Evolutionary conservation across 495 filamentous ascomycete genomes (phyloP), one percentile per base, ranked within the genome.

Genomic region (Trichoderma asperelloides): DNA sequence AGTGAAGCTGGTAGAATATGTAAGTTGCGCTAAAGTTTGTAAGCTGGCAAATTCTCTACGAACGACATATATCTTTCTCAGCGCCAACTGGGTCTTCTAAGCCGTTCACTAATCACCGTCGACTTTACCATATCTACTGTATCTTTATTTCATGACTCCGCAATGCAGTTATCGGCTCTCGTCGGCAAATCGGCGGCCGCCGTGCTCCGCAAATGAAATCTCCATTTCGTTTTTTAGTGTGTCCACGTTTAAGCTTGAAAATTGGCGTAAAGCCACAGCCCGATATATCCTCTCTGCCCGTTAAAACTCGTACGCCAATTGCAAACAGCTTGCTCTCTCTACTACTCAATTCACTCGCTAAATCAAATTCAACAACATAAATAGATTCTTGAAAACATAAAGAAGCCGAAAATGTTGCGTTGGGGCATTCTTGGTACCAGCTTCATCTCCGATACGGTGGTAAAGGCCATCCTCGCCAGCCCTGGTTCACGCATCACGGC

Each of bases 131-230:
- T 21, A n/a, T 51, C 18, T n/a, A 18, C 8, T 21, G 16, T 21
- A 51, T 60, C 23, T 60, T n/a, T n/a, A n/a, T 60, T 28, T 21
- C 25, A 18, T 16, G 27, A 60, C 55, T 60, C 55, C 55, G 55
- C 55, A 60, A 16, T 30, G 12, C 43, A 47, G 11, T 60, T 30
- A 16, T 60, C 55, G 55, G 55, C 23, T 60, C 55, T 30, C 55
- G 28, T 60, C 55, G 55, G 55, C 27, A 25, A 33, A 33, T 60
- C 55, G 55, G 55, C 55, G 55, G 6, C 25, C 55, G 55, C 55
- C 55, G 55, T 30, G 55, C 55, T 60, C 55, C 55, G 55, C 55
- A 30, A 60, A 37, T 37, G 33, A 60, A 60, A 60, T 33, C 27
- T 60, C 25, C 49, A 45, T 55, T 11, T 11, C 9, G 16, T 25